Conservation (phyloP, 495 filamentous ascomycete species). For the Penicillium lividum region DNA sequence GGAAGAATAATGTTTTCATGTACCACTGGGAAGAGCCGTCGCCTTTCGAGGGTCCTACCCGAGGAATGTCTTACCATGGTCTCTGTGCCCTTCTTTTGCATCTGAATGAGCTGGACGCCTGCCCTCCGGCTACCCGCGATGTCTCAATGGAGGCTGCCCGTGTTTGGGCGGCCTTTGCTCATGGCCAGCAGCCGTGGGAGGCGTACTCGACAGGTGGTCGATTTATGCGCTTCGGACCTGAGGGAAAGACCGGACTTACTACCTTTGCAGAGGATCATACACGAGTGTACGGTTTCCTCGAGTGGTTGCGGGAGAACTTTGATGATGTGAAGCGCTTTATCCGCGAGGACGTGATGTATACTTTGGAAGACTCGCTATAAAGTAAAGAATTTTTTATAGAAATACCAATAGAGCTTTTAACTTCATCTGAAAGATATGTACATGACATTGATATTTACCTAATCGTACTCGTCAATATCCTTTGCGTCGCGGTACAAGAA, state of each 20-base stretch:
- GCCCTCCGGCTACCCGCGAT: neutral
- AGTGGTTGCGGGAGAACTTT: neutral
- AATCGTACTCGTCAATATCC: constrained; percentile 5
- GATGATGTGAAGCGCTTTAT: neutral
- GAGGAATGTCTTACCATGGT: constrained; percentile 14
- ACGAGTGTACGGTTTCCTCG: neutral
- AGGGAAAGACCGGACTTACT: constrained; percentile 5
- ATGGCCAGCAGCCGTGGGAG: constrained; percentile 13
- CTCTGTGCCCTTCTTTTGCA: constrained; percentile 12
- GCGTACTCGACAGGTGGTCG: constrained; percentile 1
- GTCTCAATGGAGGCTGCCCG: constrained; percentile 10
- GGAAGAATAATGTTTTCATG: constrained; percentile 7
- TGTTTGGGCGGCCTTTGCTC: constrained; percentile 11
- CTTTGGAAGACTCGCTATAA: neutral
- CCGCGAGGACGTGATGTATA: constrained; percentile 1
- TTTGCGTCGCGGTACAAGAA: constrained; percentile 69
- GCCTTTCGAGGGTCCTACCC: constrained; percentile 10
- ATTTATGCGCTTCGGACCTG: constrained; percentile 16
- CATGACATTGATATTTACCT: neutral
- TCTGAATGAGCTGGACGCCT: constrained; percentile 9
- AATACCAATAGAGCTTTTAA: neutral
- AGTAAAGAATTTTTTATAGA: neutral
- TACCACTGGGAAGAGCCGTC: constrained; percentile 16
- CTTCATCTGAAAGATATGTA: neutral
- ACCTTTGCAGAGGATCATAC: constrained; percentile 8